Base-by-base conservation (phyloP, 768 basidiomycete species). In the Amanita rubescens region DNA sequence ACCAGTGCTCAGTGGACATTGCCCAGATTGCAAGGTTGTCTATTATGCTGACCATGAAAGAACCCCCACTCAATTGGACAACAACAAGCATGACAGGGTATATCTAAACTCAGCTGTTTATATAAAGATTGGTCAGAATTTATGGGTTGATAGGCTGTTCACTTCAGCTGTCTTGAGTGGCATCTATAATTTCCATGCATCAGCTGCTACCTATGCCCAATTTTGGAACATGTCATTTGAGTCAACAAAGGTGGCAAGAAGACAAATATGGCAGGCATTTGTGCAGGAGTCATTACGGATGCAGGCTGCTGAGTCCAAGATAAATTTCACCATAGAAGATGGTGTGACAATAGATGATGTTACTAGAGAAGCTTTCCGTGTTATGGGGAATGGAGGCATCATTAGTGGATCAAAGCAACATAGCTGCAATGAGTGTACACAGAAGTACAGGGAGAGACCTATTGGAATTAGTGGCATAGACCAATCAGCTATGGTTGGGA, bases 161-260 rank as follows among this genome's bases (percentile, higher is more conserved):
- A 53, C 52, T 27, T 39, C 19, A 17, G 56, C 48, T n/a, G 54
- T 58, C 15, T 10, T 58, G 5, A 58, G 55, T 55, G 54, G 45
- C 5, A 41, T 53, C 10, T 60, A 58, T 38, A 55, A 45, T 34
- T 57, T 60, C 22, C 59, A 57, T 57, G 51, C 54, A 32, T 60
- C 57, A 20, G 45, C 54, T 41, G 34, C 59, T 34, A 57, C 54
- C 48, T 58, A 53, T 39, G 46, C 54, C 0, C 41, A 55, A 38
- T 60, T 58, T 43, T 60, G 59, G 57, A 60, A 58, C 35, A 19
- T 25, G 7, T 7, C 14, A 20, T 45, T 30, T 12, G 44, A n/a
- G 9, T 32, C 7, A 10, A 19, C n/a, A 12, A 35, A 34, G 8
- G 1, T 49, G 24, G 8, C 30, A 14, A 1, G 5, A 3, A 20